Evolutionary conservation across 2,329 filamentous ascomycete genomes (phyloP).

Genomic region (Rhytidhysteron rufulum): DNA sequence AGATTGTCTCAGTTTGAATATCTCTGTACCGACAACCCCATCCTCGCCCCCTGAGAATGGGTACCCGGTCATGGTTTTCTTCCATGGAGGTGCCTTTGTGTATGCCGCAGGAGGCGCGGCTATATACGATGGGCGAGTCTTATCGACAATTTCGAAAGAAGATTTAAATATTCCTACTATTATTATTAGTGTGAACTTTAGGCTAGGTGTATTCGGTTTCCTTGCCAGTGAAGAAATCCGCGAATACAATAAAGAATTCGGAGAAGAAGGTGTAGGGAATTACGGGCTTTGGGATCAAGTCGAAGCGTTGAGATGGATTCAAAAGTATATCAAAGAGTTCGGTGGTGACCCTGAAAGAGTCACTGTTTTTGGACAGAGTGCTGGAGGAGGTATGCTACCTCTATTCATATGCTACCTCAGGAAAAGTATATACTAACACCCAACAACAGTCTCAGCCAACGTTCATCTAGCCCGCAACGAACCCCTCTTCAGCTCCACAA

Average conservation of each 20-base stretch:
- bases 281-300: conserved; percentile 59
- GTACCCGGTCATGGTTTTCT: conserved; percentile 4
- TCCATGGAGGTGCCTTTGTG: conserved; percentile 2
- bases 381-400: conserved; percentile 49
- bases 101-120: neutral
- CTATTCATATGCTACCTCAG: neutral
- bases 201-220: conserved; percentile 58
- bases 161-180: neutral
- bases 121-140: neutral
- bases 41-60: neutral
- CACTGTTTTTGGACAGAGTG: conserved; percentile 55
- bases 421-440: neutral
- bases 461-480: neutral
- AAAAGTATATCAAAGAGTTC: conserved; percentile 46
- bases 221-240: conserved; percentile 53
- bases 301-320: conserved; percentile 54
- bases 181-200: conserved; percentile 53
- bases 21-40: conserved; percentile 1
- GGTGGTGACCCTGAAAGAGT: conserved; percentile 54
- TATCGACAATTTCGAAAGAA: neutral
- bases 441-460: neutral
- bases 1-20: conserved; percentile 3
- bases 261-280: conserved; percentile 49
- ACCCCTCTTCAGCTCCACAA: neutral
- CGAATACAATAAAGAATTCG: conserved; percentile 23